Conservation (phyloP, 768 basidiomycete genomes). For the Pleurotus sapidus region DNA sequence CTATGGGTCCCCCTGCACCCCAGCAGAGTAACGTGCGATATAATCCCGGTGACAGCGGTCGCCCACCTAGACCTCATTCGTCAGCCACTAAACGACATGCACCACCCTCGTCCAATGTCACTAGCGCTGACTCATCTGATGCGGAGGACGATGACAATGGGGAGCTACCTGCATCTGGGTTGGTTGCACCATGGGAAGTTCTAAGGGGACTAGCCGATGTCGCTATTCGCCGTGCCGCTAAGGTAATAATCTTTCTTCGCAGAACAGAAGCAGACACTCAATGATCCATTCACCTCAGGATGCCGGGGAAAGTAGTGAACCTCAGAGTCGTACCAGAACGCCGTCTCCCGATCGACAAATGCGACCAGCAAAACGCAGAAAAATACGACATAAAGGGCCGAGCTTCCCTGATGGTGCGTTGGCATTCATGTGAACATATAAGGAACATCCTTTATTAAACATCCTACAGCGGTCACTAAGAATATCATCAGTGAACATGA, state of each 20-base stretch:
- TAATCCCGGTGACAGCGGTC: conserved; percentile 40
- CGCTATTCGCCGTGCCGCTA: conserved; percentile 74
- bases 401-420: conserved; percentile 75
- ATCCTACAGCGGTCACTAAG: conserved; percentile 72
- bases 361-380: conserved; percentile 70
- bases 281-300: conserved; percentile 41
- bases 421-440: not conserved
- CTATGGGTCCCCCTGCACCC: conserved; percentile 44
- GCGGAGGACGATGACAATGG: conserved; percentile 81
- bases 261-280: conserved; percentile 10
- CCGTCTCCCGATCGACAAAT: conserved; percentile 69
- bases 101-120: conserved; percentile 61
- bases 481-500: conserved; percentile 78
- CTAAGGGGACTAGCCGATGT: conserved; percentile 79
- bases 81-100: conserved; percentile 58
- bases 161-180: conserved; percentile 75
- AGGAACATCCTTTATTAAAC: conserved; percentile 8
- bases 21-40: conserved; percentile 56
- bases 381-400: conserved; percentile 62
- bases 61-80: conserved; percentile 21
- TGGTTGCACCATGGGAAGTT: conserved; percentile 87
- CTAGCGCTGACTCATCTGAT: conserved; percentile 81
- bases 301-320: conserved; percentile 70
- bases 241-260: conserved; percentile 40
- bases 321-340: conserved; percentile 72